A percentile compares a stretch with the other conserved stretches of the same genome.
phyloP scores from a whole-genome alignment of 495 filamentous ascomycete genomes.

The Neurospora cerealis region DNA sequence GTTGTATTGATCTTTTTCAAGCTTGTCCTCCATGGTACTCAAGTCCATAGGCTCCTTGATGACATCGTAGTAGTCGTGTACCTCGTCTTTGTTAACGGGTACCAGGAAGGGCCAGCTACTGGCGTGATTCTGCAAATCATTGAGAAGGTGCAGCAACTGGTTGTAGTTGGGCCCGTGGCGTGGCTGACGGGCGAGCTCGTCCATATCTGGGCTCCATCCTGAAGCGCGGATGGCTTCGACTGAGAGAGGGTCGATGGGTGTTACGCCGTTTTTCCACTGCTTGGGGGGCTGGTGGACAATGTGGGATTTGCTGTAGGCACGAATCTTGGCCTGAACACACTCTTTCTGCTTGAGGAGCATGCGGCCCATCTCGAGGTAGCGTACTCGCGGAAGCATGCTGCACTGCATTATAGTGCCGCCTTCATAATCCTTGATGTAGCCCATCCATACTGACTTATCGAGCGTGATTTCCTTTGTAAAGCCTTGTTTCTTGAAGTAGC shows the following conservation, averaged over 20 bases:
- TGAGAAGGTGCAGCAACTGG: slow-evolving; percentile 82
- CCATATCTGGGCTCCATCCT: slow-evolving; percentile 96
- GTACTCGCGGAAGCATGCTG: slow-evolving; percentile 88
- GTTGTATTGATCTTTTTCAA: slow-evolving; percentile 85
- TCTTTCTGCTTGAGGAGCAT: slow-evolving; percentile 98
- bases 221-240: slow-evolving; percentile 79
- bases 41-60: slow-evolving; percentile 98
- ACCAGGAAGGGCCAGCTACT: slow-evolving; percentile 90
- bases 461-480: slow-evolving; percentile 98
- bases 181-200: slow-evolving; percentile 90
- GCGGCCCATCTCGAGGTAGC: slow-evolving; percentile 86
- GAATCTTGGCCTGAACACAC: slow-evolving; percentile 85
- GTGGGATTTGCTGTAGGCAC: slow-evolving; percentile 81
- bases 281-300: slow-evolving; percentile 76
- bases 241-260: slow-evolving; percentile 68
- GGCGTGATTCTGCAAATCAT: slow-evolving; percentile 88
- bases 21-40: slow-evolving; percentile 88
- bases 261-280: slow-evolving; percentile 54
- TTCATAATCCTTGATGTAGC: slow-evolving; percentile 99
- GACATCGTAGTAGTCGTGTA: slow-evolving; percentile 94
- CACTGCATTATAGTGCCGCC: slow-evolving; percentile 99
- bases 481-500: slow-evolving; percentile 98
- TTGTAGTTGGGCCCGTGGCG: slow-evolving; percentile 96
- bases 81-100: slow-evolving; percentile 91
- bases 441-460: slow-evolving; percentile 89